phyloP scores from a whole-genome alignment of 495 filamentous ascomycete genomes.

The Penicillium argentinense region DNA sequence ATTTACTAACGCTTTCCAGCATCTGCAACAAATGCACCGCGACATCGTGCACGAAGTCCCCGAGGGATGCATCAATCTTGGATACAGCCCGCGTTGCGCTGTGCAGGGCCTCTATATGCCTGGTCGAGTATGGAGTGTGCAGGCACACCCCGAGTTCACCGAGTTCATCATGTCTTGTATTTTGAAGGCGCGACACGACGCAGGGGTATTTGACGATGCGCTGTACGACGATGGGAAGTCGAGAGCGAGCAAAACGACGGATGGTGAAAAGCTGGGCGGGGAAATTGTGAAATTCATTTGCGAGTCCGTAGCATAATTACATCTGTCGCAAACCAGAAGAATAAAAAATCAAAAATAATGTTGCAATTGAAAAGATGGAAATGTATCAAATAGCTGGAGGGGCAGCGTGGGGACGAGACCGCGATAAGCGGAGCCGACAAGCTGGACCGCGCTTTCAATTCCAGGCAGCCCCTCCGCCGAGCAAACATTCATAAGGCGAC shows the following conservation, averaged over 20 bases:
- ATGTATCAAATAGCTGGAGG: background rate
- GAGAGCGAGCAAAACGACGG: constrained; percentile 62
- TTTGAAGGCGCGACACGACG: constrained; percentile 55
- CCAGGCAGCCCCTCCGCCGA: background rate
- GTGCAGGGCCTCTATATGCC: constrained; percentile 76
- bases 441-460: background rate
- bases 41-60: constrained; percentile 71
- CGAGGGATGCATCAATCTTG: constrained; percentile 59
- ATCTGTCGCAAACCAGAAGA: too few species aligned
- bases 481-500: too few species aligned
- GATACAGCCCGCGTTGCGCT: constrained; percentile 58
- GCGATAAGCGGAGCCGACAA: constrained; percentile 16
- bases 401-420: constrained; percentile 1
- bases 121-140: constrained; percentile 64
- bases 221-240: constrained; percentile 59
- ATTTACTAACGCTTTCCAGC: constrained; percentile 38
- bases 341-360: too few species aligned
- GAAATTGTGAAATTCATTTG: constrained; percentile 70
- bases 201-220: constrained; percentile 64
- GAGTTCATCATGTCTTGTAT: constrained; percentile 68
- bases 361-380: background rate
- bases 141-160: constrained; percentile 89
- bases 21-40: constrained; percentile 83
- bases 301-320: constrained; percentile 33
- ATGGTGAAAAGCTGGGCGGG: constrained; percentile 63